Conservation (phyloP, 345 rosid species). For the Populus alba region DNA sequence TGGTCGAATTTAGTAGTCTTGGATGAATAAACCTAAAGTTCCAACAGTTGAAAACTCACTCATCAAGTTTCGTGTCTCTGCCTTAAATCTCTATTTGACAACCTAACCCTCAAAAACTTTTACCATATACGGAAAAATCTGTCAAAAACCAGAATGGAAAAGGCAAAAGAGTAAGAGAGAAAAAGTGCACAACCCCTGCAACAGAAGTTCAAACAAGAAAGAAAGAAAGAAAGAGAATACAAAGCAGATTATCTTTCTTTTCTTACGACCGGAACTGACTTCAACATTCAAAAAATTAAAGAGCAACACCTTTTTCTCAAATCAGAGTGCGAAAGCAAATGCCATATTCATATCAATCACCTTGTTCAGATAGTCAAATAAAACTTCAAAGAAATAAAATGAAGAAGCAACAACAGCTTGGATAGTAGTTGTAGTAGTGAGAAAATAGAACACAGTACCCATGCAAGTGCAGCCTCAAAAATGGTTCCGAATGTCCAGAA, state of each 20-base stretch:
- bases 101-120: background rate
- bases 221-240: too few relatives aligned
- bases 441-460: conserved; percentile 26
- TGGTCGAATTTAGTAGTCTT: too few relatives aligned
- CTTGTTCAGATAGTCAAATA: background rate
- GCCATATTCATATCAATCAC: background rate
- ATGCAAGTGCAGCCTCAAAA: conserved; percentile 18
- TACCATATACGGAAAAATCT: background rate
- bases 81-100: background rate
- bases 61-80: too few relatives aligned
- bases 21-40: too few relatives aligned
- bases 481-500: conserved; percentile 21
- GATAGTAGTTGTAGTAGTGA: background rate
- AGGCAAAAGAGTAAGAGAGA: background rate
- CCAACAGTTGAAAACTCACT: too few relatives aligned
- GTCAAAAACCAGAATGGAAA: background rate
- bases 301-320: too few relatives aligned
- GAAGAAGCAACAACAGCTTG: background rate
- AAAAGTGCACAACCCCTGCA: too few relatives aligned
- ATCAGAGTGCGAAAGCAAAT: background rate
- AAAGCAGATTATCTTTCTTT: too few relatives aligned
- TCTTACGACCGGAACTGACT: too few relatives aligned
- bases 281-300: background rate
- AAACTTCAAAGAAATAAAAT: background rate
- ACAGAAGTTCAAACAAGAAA: too few relatives aligned